Base-by-base conservation (phyloP, 345 rosid genomes). In the Syzygium grande region DNA sequence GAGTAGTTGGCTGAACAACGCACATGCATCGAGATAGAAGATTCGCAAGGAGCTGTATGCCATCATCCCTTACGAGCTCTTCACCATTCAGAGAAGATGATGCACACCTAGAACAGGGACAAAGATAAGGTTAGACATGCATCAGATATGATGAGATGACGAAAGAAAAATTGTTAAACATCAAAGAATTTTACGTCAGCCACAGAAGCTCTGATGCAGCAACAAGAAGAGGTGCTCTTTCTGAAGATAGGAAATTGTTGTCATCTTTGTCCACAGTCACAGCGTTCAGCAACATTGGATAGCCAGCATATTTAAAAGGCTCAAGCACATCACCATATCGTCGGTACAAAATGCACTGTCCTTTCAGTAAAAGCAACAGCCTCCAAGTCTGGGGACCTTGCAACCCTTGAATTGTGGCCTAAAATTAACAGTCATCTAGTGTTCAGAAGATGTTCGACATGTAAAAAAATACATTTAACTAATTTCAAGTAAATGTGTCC, bases 331-430 rank as follows among this genome's bases (percentile, higher is more conserved):
- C 85, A 85, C 98, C 98, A 88, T 98, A 95, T 65, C 99, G 93
- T 88, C 98, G 89, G 89, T 98, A 98, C 86, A 98, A 92, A 93
- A 98, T 98, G 91, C 99, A 96, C 78, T 98, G 99, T 84, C 99
- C 99, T 94, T 93, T 98, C 92, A 98, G 90, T 88, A 98, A 90
- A 90, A 98, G 99, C 94, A 98, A 93, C 90, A 98, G 87, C 92
- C 99, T 96, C 99, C 99, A 98, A 68, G 98, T 93, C 89, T 98
- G 99, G 86, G 99, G 99, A 92, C 99, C 99, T 95, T 98, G 99
- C 90, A 98, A 90, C 85, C 99, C 99, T 98, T 98, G 99, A 96
- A 98, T 96, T 87, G 99, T 98, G 88, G 99, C 99, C 99, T 98
- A 86, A 87, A 88, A 91, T 86, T 91, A 85, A 59, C 79, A 27